Evolutionary conservation across 495 filamentous ascomycete species (phyloP).

Genomic region (Talaromyces liani): DNA sequence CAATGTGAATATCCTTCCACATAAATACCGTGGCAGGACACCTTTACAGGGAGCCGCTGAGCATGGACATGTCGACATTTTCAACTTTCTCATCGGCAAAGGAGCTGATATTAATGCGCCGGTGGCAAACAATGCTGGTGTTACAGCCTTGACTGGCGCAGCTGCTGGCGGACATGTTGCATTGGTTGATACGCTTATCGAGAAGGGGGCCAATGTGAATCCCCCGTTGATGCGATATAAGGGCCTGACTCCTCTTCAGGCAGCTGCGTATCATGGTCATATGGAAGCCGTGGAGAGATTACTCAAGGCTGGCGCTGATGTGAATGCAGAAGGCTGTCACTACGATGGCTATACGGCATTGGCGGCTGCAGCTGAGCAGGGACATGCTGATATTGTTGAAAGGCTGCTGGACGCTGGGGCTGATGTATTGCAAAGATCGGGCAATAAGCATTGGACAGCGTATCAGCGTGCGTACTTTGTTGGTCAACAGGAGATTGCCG

Average conservation of each 20-base stretch:
- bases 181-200: slow-evolving; percentile 31
- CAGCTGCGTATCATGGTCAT: slow-evolving; percentile 7
- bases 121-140: slow-evolving; percentile 13
- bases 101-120: slow-evolving; percentile 23
- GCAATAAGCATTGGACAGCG: slow-evolving; percentile 9
- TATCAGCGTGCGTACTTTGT: slow-evolving; percentile 7
- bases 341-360: slow-evolving; percentile 8
- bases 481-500: slow-evolving; percentile 3
- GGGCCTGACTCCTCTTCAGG: slow-evolving; percentile 9
- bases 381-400: slow-evolving; percentile 8
- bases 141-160: slow-evolving; percentile 31
- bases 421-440: not conserved
- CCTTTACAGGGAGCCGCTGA: slow-evolving; percentile 10
- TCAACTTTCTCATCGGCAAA: slow-evolving; percentile 16
- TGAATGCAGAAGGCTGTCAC: slow-evolving; percentile 4
- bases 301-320: slow-evolving; percentile 6
- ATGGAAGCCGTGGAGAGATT: slow-evolving; percentile 2
- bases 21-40: slow-evolving; percentile 5
- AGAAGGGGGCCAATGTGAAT: slow-evolving; percentile 34
- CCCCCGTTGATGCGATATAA: slow-evolving; percentile 4
- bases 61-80: not conserved
- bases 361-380: slow-evolving; percentile 9
- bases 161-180: slow-evolving; percentile 25
- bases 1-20: slow-evolving; percentile 5
- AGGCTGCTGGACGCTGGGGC: slow-evolving; percentile 6